Percentiles rank a stretch among this genome's conserved stretches.
phyloP scores from a whole-genome alignment of 495 filamentous ascomycete genomes.

The Aspergillus panamensis region DNA sequence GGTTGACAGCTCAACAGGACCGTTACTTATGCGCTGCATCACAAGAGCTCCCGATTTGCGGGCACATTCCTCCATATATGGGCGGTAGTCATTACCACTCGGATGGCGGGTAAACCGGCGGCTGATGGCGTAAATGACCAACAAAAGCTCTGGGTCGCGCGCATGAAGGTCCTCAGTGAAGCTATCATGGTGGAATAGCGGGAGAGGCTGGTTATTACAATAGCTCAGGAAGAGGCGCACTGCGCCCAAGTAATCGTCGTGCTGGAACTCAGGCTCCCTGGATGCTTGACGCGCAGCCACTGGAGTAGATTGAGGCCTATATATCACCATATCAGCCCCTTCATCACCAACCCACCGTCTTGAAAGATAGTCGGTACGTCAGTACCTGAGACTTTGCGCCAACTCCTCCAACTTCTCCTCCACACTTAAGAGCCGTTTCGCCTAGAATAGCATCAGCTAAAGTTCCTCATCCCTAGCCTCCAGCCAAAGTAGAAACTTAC shows the following conservation, averaged over 20 bases:
- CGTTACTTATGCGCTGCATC: slow-evolving; percentile 32
- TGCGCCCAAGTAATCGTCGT: slow-evolving; percentile 8
- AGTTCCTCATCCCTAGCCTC: not conserved
- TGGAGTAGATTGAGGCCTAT: slow-evolving; percentile 4
- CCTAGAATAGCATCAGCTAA: slow-evolving; percentile 23
- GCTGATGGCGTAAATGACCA: slow-evolving; percentile 37
- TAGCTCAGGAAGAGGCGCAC: slow-evolving; percentile 30
- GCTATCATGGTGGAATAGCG: slow-evolving; percentile 30
- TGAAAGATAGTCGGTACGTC: not conserved
- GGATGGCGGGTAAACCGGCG: slow-evolving; percentile 27
- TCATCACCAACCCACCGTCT: not conserved
- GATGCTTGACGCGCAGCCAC: not conserved
- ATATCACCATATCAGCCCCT: not conserved
- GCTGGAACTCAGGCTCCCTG: slow-evolving; percentile 1
- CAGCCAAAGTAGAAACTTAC: not conserved
- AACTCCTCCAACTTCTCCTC: slow-evolving; percentile 39
- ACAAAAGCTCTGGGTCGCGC: slow-evolving; percentile 35
- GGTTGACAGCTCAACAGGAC: slow-evolving; percentile 39
- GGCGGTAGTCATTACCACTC: slow-evolving; percentile 7
- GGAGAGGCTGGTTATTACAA: slow-evolving; percentile 41
- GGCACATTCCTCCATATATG: slow-evolving; percentile 27
- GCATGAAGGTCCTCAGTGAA: slow-evolving; percentile 24
- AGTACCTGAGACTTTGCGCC: slow-evolving; percentile 25
- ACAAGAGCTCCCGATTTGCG: slow-evolving; percentile 29
- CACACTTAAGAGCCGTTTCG: slow-evolving; percentile 35